Evolutionary conservation across 176 grass and related monocot genomes (phyloP), one percentile per base, ranked within the genome.

Genomic region (Musa itinerans): DNA sequence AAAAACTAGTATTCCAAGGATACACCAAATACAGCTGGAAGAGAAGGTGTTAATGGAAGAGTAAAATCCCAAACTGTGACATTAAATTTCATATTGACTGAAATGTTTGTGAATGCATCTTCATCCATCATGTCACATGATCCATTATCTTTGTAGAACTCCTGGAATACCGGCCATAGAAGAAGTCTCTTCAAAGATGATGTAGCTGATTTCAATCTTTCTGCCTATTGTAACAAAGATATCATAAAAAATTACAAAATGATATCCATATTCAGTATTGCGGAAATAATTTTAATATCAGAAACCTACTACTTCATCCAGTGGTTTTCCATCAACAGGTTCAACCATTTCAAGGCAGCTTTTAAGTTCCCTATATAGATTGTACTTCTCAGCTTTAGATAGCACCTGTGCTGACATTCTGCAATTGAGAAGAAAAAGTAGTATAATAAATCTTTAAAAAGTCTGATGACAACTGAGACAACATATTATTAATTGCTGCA

Each of bases 11-110:
- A 54, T 34, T 48, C 25, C 12, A 72, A 93, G 90, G 95, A 98
- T 98, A 98, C 95, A 73, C 95, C 95, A 91, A 98, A 90, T 78
- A 98, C 88, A 87, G 95, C 95, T 83, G 95, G 95, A 82, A 98
- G 84, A 29, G 90, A 98, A 74, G 95, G 90, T 70, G 95, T 93
- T 81, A 89, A 63, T 73, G 90, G 90, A 63, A 98, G 90, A 82
- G 95, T 89, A 76, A 98, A 98, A 85, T 98, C 86, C 95, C 95
- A 98, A 84, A 98, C 90, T 72, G 90, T 98, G 66, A 93, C 64
- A 68, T 80, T 91, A 80, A 98, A 78, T 73, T 89, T 89, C 79
- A 98, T 78, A 78, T 76, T 85, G 83, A 98, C 75, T 85, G 90
- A 88, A 82, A 85, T 79, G 81, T 87, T 91, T 83, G 85, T 87